Percentiles rank a stretch among this genome's conserved stretches.
phyloP scores from a whole-genome alignment of 768 basidiomycete genomes.

The Agaricus sinodeliciosus region DNA sequence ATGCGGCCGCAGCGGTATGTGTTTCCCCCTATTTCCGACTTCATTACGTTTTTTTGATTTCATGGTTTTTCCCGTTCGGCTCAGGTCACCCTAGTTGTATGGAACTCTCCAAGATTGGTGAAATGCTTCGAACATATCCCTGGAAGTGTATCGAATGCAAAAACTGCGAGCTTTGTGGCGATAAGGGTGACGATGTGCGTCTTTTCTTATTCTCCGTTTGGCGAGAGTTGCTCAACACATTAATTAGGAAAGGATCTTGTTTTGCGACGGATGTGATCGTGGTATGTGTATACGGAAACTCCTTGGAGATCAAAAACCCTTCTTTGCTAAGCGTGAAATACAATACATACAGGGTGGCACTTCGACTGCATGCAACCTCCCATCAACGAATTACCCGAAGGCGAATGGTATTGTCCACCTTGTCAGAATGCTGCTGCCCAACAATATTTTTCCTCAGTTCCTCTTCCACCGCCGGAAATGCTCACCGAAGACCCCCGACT shows the following conservation, averaged over 20 bases:
- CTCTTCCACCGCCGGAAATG: conserved; percentile 9
- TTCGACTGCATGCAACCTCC: conserved; percentile 75
- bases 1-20: conserved; percentile 76
- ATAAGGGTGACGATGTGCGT: conserved; percentile 86
- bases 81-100: conserved; percentile 87
- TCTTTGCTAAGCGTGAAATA: neutral
- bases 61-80: conserved; percentile 9
- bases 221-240: conserved; percentile 11
- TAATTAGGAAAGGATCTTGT: conserved; percentile 65
- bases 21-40: conserved; percentile 12
- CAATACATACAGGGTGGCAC: conserved; percentile 61
- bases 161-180: conserved; percentile 78
- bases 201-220: conserved; percentile 3
- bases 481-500: conserved; percentile 4
- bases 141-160: conserved; percentile 95
- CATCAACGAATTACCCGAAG: conserved; percentile 62
- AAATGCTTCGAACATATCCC: conserved; percentile 60
- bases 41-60: conserved; percentile 5
- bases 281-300: conserved; percentile 34
- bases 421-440: conserved; percentile 36
- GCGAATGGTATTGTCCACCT: conserved; percentile 69
- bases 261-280: conserved; percentile 94
- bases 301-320: conserved; percentile 7
- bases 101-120: conserved; percentile 49
- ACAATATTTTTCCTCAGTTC: conserved; percentile 7